These are phyloP conservation scores for Neonectria ditissima DNA, from an alignment of 2,329 filamentous ascomycete species.

Conservation along the genomic window DNA sequence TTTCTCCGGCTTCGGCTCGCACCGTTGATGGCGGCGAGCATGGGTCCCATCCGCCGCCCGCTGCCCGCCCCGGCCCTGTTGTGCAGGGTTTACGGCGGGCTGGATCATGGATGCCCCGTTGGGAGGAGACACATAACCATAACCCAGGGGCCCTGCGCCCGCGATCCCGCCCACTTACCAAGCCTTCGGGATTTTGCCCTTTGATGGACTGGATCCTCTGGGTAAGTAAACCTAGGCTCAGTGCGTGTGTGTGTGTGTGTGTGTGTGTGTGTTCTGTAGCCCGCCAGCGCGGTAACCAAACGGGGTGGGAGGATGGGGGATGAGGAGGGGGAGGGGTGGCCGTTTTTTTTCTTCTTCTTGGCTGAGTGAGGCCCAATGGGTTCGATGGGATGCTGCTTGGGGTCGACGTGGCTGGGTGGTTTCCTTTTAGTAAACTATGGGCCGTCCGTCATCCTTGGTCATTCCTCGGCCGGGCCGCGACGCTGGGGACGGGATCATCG, in stretches of 20 bases:
- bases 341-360: too few relatives aligned
- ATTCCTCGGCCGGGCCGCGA: neutral
- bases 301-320: slow-evolving; percentile 18
- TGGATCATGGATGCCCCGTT: slow-evolving; percentile 3
- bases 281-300: slow-evolving; percentile 34
- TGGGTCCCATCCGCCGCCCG: slow-evolving; percentile 41
- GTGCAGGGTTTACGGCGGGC: neutral
- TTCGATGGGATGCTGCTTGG: neutral
- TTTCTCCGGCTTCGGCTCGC: slow-evolving; percentile 53
- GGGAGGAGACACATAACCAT: slow-evolving; percentile 2
- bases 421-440: slow-evolving; percentile 1
- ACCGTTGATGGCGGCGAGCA: slow-evolving; percentile 51
- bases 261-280: slow-evolving; percentile 26
- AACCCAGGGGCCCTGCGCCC: slow-evolving; percentile 30
- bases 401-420: slow-evolving; percentile 6
- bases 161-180: slow-evolving; percentile 46
- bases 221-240: slow-evolving; percentile 17
- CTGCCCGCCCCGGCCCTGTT: slow-evolving; percentile 5
- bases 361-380: slow-evolving; percentile 3
- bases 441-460: neutral
- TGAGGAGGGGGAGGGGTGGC: too few relatives aligned
- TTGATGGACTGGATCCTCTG: slow-evolving; percentile 33
- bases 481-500: slow-evolving; percentile 5
- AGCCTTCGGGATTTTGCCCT: slow-evolving; percentile 43
- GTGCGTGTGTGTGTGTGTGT: too few relatives aligned